These are phyloP conservation scores for Populus euphratica DNA, from an alignment of 345 rosid genomes.

Conservation along the genomic window DNA sequence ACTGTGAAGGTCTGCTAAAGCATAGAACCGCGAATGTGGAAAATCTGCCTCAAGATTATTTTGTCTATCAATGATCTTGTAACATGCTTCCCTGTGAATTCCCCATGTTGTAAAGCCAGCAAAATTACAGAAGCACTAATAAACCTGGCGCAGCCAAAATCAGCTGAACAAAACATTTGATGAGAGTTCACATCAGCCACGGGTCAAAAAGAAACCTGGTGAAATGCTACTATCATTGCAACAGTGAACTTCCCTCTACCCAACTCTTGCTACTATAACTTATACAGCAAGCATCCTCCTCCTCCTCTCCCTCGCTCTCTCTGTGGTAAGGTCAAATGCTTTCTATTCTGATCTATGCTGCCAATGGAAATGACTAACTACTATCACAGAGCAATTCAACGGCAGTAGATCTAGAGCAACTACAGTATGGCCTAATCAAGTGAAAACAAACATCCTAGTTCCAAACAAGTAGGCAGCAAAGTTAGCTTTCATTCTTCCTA, in stretches of 20 bases:
- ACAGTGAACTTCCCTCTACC: background rate
- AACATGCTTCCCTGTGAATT: background rate
- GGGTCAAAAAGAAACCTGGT: background rate
- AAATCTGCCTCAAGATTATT: background rate
- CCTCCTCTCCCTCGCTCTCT: background rate
- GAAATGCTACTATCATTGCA: background rate
- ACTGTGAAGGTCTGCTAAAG: background rate
- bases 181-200: background rate
- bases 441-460: background rate
- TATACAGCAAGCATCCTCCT: background rate
- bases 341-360: background rate
- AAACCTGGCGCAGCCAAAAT: background rate
- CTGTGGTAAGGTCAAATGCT: conserved; percentile 3
- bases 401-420: background rate
- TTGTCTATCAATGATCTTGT: background rate
- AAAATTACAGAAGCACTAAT: background rate
- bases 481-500: background rate
- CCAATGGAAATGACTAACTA: background rate
- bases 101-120: background rate
- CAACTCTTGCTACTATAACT: background rate
- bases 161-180: background rate
- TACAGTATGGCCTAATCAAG: background rate
- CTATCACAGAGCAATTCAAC: background rate
- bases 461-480: background rate
- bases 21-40: background rate